phyloP scores from a whole-genome alignment of 2,329 filamentous ascomycete species.

The Apiospora malaysiana region DNA sequence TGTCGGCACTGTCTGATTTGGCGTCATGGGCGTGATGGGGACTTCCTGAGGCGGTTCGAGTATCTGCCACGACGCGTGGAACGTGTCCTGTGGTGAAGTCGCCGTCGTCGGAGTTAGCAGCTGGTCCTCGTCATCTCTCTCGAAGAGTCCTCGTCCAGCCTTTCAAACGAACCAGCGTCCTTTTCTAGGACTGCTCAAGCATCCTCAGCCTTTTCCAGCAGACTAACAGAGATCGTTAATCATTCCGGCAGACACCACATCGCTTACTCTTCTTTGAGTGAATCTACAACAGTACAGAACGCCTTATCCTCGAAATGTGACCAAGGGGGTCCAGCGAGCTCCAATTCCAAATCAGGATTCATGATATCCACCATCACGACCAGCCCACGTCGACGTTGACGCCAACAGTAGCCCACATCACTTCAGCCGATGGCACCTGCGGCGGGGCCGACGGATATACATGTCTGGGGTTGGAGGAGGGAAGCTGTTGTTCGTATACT shows the following conservation, averaged over 20 bases:
- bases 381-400: too few relatives aligned
- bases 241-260: too few relatives aligned
- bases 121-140: not conserved
- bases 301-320: not conserved
- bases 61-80: not conserved
- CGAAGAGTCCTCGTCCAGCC: not conserved
- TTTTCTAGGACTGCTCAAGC: not conserved
- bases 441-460: not conserved
- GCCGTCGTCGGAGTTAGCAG: not conserved
- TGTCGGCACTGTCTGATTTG: too few relatives aligned
- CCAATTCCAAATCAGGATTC: not conserved
- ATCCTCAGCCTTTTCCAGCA: not conserved
- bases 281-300: not conserved
- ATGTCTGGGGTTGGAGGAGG: not conserved
- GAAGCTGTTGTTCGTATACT: not conserved
- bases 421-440: not conserved
- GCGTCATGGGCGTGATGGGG: not conserved
- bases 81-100: not conserved
- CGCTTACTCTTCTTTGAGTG: not conserved
- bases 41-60: not conserved
- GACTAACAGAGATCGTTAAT: too few relatives aligned
- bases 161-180: not conserved
- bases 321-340: not conserved
- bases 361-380: not conserved
- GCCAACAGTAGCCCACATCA: not conserved